Base-by-base conservation (phyloP, 208 protist species). In the Acanthamoeba healyi region DNA sequence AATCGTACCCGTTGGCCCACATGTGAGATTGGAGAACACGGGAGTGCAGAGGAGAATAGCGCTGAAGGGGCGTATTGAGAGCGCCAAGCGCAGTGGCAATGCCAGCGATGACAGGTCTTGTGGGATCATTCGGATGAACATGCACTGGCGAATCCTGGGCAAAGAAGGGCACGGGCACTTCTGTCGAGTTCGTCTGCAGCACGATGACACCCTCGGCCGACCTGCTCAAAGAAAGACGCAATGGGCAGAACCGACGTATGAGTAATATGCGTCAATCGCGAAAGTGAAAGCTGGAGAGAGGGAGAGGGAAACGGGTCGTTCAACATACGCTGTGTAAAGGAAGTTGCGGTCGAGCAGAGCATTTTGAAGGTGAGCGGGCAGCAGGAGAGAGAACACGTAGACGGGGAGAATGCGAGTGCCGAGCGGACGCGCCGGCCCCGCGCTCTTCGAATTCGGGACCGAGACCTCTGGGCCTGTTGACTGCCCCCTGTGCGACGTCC, bases 321-420 rank as follows among this genome's bases (percentile, higher is more conserved):
- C 49, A 3, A 51, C 46, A 44, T 29, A 87, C 79, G 79, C 79
- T 0, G 79, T 40, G 32, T 61, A 87, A 12, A 87, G 44, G 12
- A 24, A 87, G 36, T 19, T 63, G 26, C 51, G 42, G 46, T 87
- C 79, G 14, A 87, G 29, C 7, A 87, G 46, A 7, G 40, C 26
- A 29, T 87, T 61, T 12, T 65, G 38, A 24, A 56, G 38, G 36
- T 91, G 54, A 15, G 32, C 44, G 9, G 77, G 32, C 0, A 51
- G 26, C 14, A 91, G 38, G n/a, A 91, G 58, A 7, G 84, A 91
- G 38, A 91, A 72, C 0, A 91, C 36, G 40, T 91, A 91, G 38
- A 91, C 84, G 22, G 82, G 82, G 9, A 90, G 54, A 24, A 90
- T 90, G 24, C 82, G 82, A 6, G 82, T 90, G 10, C 44, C 51